phyloP scores from a whole-genome alignment of 805 yeast genomes.

The Suhomyces sp. region DNA sequence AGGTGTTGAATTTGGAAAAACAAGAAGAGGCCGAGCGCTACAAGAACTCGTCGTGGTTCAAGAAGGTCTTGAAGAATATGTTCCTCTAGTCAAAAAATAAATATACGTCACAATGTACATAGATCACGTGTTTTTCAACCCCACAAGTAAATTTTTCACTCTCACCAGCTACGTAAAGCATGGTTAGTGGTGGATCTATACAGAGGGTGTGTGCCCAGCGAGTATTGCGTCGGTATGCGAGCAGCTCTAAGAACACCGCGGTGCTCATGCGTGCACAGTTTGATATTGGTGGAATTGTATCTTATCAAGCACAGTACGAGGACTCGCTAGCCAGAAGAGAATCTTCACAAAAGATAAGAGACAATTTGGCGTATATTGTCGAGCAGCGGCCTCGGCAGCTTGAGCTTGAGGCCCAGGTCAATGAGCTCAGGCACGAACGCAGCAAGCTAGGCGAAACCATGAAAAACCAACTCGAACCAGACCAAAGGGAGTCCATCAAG shows the following conservation, averaged over 20 bases:
- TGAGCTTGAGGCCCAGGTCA: conserved; percentile 20
- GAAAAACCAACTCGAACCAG: conserved; percentile 10
- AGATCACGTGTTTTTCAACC: background rate
- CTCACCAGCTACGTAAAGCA: too few species aligned
- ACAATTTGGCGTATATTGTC: conserved; percentile 24
- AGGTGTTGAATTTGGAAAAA: conserved; percentile 29
- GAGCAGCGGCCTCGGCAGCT: conserved; percentile 23
- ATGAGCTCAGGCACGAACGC: conserved; percentile 27
- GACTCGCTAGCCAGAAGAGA: conserved; percentile 30
- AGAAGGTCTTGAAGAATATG: conserved; percentile 9
- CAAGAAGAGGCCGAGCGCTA: conserved; percentile 14
- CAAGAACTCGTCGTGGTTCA: conserved; percentile 5
- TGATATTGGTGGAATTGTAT: conserved; percentile 22
- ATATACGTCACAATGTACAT: background rate
- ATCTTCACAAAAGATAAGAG: conserved; percentile 13
- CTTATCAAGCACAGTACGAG: conserved; percentile 17
- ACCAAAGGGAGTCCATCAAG: conserved; percentile 7
- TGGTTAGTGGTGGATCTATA: too few species aligned
- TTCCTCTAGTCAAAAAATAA: conserved; percentile 1
- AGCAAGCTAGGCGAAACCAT: conserved; percentile 23
- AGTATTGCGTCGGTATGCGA: conserved; percentile 5
- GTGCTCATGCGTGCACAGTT: conserved; percentile 21
- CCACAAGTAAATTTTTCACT: background rate
- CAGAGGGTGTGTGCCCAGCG: background rate
- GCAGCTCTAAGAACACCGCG: conserved; percentile 11